Conservation (phyloP, 1,284 basidiomycete species). For the Trametes versicolor region DNA sequence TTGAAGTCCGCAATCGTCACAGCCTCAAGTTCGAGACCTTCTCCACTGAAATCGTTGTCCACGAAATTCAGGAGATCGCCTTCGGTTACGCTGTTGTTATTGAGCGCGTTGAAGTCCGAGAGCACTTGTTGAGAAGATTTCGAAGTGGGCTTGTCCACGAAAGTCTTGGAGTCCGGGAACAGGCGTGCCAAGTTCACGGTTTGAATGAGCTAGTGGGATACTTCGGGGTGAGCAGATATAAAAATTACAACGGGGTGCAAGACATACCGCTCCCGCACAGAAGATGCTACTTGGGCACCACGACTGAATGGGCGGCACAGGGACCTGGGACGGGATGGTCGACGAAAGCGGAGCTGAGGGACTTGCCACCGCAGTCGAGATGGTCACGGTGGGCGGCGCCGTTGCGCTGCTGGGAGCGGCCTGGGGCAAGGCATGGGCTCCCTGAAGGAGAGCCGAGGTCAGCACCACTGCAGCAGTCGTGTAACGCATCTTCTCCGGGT, state of each 20-base stretch:
- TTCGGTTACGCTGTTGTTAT: slow-evolving; percentile 55
- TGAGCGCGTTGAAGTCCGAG: slow-evolving; percentile 72
- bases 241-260: neutral
- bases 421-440: slow-evolving; percentile 39
- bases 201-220: slow-evolving; percentile 71
- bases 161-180: slow-evolving; percentile 88
- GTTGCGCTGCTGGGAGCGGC: slow-evolving; percentile 31
- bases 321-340: slow-evolving; percentile 72
- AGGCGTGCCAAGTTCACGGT: slow-evolving; percentile 84
- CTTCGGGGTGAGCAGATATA: neutral
- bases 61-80: slow-evolving; percentile 76
- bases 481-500: slow-evolving; percentile 25
- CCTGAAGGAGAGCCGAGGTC: slow-evolving; percentile 29
- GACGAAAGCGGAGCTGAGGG: slow-evolving; percentile 65
- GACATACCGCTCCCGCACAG: slow-evolving; percentile 79
- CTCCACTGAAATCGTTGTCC: slow-evolving; percentile 82
- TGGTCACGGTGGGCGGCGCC: slow-evolving; percentile 41
- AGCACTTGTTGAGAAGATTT: slow-evolving; percentile 73
- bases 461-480: slow-evolving; percentile 16
- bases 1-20: slow-evolving; percentile 71
- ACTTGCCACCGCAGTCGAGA: slow-evolving; percentile 73
- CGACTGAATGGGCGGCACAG: slow-evolving; percentile 76
- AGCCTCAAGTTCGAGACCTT: slow-evolving; percentile 85
- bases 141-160: slow-evolving; percentile 91
- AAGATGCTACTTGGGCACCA: slow-evolving; percentile 88